Conservation (phyloP, 305 asterid genomes). For the Fraxinus greggii region DNA sequence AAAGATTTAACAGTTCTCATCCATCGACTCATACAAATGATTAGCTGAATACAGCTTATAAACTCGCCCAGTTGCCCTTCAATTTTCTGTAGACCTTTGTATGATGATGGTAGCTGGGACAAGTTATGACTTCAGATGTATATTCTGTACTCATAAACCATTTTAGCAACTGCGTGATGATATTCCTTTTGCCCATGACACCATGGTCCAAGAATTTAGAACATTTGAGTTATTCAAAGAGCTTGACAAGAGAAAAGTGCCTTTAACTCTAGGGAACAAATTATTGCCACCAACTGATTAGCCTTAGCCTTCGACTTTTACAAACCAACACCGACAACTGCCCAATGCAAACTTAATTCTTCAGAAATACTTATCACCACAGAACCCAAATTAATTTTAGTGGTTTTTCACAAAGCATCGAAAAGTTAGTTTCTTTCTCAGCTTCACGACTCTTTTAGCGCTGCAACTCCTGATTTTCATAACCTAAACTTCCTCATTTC, state of each 20-base stretch:
- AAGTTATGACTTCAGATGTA: background rate
- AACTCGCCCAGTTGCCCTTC: background rate
- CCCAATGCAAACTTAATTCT: background rate
- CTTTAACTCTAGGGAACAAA: background rate
- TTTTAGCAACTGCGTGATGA: background rate
- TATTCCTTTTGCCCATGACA: background rate
- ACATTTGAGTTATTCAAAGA: background rate
- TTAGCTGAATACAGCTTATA: background rate
- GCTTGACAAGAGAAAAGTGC: background rate
- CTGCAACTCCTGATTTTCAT: background rate
- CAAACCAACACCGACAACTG: background rate
- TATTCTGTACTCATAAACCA: background rate
- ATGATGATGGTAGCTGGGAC: background rate
- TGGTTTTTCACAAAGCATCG: background rate
- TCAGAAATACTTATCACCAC: background rate
- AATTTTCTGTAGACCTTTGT: background rate
- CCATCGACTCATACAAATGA: background rate
- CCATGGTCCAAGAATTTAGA: background rate
- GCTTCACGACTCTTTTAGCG: background rate
- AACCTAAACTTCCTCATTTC: background rate
- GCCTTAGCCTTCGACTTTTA: background rate
- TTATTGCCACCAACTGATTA: background rate
- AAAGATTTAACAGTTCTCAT: background rate
- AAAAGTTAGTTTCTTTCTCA: background rate
- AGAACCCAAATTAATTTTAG: background rate